These are phyloP conservation scores for Cercospora sesami DNA, from an alignment of 2,329 filamentous ascomycete genomes.

Conservation along the genomic window DNA sequence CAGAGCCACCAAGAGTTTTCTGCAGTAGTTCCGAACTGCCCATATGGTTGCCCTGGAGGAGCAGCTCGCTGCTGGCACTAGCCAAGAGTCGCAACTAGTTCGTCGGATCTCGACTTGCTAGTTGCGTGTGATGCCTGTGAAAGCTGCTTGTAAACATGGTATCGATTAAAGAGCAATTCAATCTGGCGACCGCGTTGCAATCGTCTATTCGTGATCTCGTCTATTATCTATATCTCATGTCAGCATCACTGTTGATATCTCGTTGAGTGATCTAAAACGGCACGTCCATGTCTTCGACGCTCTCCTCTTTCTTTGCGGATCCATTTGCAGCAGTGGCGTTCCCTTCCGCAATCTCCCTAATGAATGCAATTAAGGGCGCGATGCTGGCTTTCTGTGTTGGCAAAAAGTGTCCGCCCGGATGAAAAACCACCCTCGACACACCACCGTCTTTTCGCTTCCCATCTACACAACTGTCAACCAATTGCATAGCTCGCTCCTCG, in stretches of 20 bases:
- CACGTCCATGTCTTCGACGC: slow-evolving; percentile 67
- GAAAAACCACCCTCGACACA: slow-evolving; percentile 58
- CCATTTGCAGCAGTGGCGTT: slow-evolving; percentile 44
- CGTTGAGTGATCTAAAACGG: slow-evolving; percentile 54
- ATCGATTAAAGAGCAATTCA: background rate
- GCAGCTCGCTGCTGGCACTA: background rate
- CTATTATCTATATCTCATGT: background rate
- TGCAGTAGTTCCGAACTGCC: background rate
- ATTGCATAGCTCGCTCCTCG: slow-evolving; percentile 65
- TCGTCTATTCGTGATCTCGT: slow-evolving; percentile 9
- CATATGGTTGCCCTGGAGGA: background rate
- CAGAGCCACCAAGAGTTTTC: background rate
- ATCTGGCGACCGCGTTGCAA: background rate
- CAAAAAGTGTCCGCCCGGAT: slow-evolving; percentile 89
- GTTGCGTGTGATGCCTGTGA: background rate
- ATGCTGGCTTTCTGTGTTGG: slow-evolving; percentile 77
- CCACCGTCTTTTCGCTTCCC: slow-evolving; percentile 45
- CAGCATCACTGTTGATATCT: background rate
- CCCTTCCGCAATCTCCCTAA: slow-evolving; percentile 48
- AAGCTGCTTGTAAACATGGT: background rate
- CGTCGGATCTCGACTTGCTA: background rate
- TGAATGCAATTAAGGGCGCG: slow-evolving; percentile 71
- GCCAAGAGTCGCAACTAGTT: background rate
- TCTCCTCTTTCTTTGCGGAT: slow-evolving; percentile 51
- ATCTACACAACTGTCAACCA: slow-evolving; percentile 65